Percentiles rank a stretch among this genome's conserved stretches.
Evolutionary conservation across 345 rosid genomes (phyloP).

Genomic region (Luvunga scandens): DNA sequence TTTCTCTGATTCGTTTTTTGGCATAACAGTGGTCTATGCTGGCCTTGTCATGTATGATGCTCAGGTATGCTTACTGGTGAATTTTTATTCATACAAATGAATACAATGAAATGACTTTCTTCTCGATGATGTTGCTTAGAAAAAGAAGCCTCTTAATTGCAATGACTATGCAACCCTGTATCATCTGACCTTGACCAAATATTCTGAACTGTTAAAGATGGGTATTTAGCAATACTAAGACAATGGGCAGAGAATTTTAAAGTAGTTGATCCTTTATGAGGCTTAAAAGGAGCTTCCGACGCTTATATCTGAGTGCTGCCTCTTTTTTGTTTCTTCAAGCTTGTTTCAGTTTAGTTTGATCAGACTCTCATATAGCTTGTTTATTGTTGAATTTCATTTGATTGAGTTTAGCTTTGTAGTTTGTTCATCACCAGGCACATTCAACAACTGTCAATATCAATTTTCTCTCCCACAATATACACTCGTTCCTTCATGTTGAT

Average conservation of each 20-base stretch:
- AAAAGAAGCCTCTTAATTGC: background rate
- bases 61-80: slow-evolving; percentile 40
- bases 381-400: background rate
- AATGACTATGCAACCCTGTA: background rate
- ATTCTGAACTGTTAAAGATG: background rate
- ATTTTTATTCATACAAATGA: background rate
- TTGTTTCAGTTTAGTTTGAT: background rate
- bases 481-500: background rate
- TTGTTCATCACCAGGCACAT: background rate
- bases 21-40: slow-evolving; percentile 74
- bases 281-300: background rate
- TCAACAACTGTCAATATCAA: background rate
- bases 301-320: background rate
- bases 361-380: background rate
- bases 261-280: background rate
- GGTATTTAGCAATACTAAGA: background rate
- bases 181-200: background rate
- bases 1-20: slow-evolving; percentile 78
- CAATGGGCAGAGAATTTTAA: background rate
- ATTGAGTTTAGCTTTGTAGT: background rate
- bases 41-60: slow-evolving; percentile 89
- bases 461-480: background rate
- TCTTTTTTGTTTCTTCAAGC: background rate
- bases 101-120: background rate
- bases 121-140: background rate